Conservation (phyloP, 2,329 filamentous ascomycete genomes). For the Beauveria australis region DNA sequence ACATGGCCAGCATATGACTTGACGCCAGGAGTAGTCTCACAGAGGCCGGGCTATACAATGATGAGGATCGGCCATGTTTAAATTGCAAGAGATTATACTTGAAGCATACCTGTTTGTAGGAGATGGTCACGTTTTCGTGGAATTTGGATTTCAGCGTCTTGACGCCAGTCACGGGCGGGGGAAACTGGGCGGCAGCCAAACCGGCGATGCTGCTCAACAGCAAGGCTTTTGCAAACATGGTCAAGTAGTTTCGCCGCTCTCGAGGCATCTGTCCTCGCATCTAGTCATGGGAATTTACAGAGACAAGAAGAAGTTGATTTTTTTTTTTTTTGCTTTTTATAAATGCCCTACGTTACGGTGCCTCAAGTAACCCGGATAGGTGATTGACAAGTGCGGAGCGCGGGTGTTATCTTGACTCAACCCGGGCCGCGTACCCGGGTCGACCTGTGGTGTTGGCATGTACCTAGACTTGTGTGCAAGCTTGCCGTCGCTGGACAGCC, state of each 20-base stretch:
- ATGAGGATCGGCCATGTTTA: slow-evolving; percentile 12
- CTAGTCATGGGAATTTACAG: neutral
- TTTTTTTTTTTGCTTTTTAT: too few relatives aligned
- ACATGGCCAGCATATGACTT: slow-evolving; percentile 61
- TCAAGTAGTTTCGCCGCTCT: neutral
- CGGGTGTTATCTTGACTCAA: neutral
- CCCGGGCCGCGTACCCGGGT: neutral
- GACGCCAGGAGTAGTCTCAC: slow-evolving; percentile 47
- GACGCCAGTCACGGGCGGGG: slow-evolving; percentile 23
- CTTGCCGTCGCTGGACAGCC: slow-evolving; percentile 23
- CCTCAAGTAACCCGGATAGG: neutral
- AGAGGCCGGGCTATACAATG: slow-evolving; percentile 43
- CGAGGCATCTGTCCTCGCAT: neutral
- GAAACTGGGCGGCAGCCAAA: slow-evolving; percentile 22
- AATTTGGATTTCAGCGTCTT: slow-evolving; percentile 50
- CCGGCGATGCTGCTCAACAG: slow-evolving; percentile 16
- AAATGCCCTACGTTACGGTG: neutral
- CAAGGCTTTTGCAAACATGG: slow-evolving; percentile 8
- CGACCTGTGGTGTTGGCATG: neutral
- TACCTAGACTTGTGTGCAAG: neutral
- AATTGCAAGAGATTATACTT: slow-evolving; percentile 32
- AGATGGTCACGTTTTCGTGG: slow-evolving; percentile 51
- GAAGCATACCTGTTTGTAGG: slow-evolving; percentile 45
- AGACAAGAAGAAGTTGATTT: neutral
- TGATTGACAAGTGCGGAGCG: neutral